Conservation (phyloP, 2,329 filamentous ascomycete species). For the Cryphonectria nitschkei region DNA sequence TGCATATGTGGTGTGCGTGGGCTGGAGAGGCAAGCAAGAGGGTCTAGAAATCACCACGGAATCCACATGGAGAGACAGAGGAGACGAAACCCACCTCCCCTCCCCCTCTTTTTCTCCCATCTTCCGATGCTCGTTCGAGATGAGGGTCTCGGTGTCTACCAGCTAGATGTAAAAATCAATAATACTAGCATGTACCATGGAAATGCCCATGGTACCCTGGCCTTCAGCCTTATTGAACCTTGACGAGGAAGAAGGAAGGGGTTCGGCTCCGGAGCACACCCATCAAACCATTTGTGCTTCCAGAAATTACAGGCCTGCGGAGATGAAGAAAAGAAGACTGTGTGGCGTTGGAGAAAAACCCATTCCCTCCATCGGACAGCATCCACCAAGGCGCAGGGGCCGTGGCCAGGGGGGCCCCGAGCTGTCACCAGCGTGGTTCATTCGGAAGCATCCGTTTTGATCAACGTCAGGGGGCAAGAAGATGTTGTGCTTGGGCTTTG, state of each 20-base stretch:
- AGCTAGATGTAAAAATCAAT: neutral
- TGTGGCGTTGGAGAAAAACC: neutral
- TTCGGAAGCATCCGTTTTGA: conserved; percentile 4
- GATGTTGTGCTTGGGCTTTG: neutral
- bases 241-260: neutral
- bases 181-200: neutral
- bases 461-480: neutral
- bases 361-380: neutral
- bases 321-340: neutral
- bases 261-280: neutral
- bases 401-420: neutral
- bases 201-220: neutral
- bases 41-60: neutral
- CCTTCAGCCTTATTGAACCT: neutral
- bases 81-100: neutral
- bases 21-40: neutral
- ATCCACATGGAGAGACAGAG: neutral
- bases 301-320: neutral
- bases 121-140: neutral
- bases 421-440: neutral
- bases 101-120: neutral
- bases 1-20: neutral
- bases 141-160: neutral
- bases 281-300: neutral
- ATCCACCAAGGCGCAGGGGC: neutral